These are phyloP conservation scores for Acacia pycnantha DNA, from an alignment of 331 rosid genomes.

Conservation along the genomic window DNA sequence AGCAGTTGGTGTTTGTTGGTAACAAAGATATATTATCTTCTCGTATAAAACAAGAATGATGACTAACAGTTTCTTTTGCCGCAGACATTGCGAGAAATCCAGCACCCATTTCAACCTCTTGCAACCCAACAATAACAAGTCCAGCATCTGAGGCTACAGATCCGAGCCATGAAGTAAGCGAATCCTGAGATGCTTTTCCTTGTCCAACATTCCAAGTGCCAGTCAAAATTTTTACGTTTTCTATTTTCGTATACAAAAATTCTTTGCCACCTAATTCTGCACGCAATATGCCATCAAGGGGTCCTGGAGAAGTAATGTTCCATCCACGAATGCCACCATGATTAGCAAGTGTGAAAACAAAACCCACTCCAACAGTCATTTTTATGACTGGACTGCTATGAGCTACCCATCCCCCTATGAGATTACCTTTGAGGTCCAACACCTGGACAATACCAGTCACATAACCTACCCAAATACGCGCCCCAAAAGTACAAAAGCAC, in stretches of 20 bases:
- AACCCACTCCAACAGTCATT: slow-evolving; percentile 73
- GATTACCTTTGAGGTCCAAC: slow-evolving; percentile 79
- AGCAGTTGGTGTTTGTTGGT: neutral
- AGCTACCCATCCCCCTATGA: slow-evolving; percentile 89
- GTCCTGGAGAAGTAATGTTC: slow-evolving; percentile 85
- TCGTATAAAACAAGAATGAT: slow-evolving; percentile 17
- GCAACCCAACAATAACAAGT: slow-evolving; percentile 92
- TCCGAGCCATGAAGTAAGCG: slow-evolving; percentile 89
- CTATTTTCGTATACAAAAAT: slow-evolving; percentile 73
- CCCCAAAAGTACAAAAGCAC: slow-evolving; percentile 81
- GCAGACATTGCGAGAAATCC: slow-evolving; percentile 98
- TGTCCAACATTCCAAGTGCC: slow-evolving; percentile 99
- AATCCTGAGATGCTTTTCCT: slow-evolving; percentile 90
- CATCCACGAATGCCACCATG: slow-evolving; percentile 98
- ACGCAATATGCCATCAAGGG: slow-evolving; percentile 67
- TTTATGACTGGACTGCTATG: slow-evolving; percentile 74
- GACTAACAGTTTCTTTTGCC: slow-evolving; percentile 94
- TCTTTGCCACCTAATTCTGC: slow-evolving; percentile 86
- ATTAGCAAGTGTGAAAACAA: slow-evolving; percentile 74
- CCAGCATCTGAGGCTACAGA: slow-evolving; percentile 75
- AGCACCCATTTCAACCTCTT: slow-evolving; percentile 99
- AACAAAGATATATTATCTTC: slow-evolving; percentile 9
- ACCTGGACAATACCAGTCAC: slow-evolving; percentile 75
- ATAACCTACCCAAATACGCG: slow-evolving; percentile 89
- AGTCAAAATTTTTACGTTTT: slow-evolving; percentile 69